These are phyloP conservation scores for Rhodotorula graminis DNA, from an alignment of 768 basidiomycete species.

Conservation along the genomic window DNA sequence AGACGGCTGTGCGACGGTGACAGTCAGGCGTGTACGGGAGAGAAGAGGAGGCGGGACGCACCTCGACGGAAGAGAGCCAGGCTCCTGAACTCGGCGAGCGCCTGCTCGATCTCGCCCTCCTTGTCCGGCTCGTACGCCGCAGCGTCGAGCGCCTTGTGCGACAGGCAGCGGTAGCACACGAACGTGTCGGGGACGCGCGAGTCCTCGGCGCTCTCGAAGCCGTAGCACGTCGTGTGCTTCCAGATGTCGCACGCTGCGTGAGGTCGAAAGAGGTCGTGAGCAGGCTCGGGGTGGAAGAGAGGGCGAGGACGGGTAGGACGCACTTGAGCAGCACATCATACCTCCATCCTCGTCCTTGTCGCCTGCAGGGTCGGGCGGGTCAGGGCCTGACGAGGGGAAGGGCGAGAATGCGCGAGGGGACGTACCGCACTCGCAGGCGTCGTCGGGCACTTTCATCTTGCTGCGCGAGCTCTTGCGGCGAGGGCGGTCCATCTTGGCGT, in stretches of 20 bases:
- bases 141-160: neutral
- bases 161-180: constrained; percentile 31
- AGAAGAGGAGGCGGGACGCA: neutral
- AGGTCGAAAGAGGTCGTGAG: too few species aligned
- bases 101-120: constrained; percentile 22
- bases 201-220: constrained; percentile 2
- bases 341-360: constrained; percentile 20
- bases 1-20: constrained; percentile 3
- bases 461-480: neutral
- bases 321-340: constrained; percentile 27
- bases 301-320: neutral
- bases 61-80: constrained; percentile 32
- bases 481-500: neutral
- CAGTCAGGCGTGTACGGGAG: too few species aligned
- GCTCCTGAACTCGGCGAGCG: constrained; percentile 19
- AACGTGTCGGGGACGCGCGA: constrained; percentile 23
- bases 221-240: constrained; percentile 33
- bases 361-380: neutral
- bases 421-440: constrained; percentile 26
- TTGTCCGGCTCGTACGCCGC: neutral
- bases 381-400: neutral
- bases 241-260: constrained; percentile 23
- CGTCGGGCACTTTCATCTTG: neutral
- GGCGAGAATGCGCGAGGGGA: neutral
- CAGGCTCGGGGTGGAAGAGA: too few species aligned